Conservation (phyloP, 192 early-diverging fungal genomes). For the Entrophospora sp. region DNA sequence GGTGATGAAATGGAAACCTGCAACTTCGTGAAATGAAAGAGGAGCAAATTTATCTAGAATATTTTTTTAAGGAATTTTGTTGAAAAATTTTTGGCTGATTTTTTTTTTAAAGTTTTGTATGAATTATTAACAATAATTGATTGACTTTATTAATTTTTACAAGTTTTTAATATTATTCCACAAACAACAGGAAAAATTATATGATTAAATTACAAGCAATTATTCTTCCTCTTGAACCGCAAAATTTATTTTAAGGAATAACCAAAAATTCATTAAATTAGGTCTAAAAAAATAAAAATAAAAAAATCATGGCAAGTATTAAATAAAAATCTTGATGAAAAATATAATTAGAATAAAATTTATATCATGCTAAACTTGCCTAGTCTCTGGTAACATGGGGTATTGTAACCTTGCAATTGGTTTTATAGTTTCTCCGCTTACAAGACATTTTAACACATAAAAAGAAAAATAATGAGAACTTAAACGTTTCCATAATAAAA, state of each 20-base stretch:
- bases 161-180: too few species aligned
- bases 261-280: constrained; percentile 18
- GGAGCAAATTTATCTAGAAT: too few species aligned
- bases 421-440: constrained; percentile 72
- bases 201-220: too few species aligned
- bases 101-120: too few species aligned
- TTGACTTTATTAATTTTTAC: too few species aligned
- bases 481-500: constrained; percentile 72
- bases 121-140: too few species aligned
- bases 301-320: not conserved
- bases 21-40: too few species aligned
- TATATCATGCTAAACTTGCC: constrained; percentile 23
- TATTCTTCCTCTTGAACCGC: constrained; percentile 15
- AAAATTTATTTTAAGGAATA: constrained; percentile 15
- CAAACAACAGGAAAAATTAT: too few species aligned
- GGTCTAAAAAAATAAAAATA: not conserved
- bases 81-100: too few species aligned
- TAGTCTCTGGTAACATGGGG: constrained; percentile 63
- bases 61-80: too few species aligned
- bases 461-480: constrained; percentile 72
- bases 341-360: not conserved
- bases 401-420: constrained; percentile 75
- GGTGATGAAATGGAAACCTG: too few species aligned
- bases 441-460: constrained; percentile 61
- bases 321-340: not conserved